Evolutionary conservation across 768 basidiomycete species (phyloP).

Genomic region (Antrodiella citrinella): DNA sequence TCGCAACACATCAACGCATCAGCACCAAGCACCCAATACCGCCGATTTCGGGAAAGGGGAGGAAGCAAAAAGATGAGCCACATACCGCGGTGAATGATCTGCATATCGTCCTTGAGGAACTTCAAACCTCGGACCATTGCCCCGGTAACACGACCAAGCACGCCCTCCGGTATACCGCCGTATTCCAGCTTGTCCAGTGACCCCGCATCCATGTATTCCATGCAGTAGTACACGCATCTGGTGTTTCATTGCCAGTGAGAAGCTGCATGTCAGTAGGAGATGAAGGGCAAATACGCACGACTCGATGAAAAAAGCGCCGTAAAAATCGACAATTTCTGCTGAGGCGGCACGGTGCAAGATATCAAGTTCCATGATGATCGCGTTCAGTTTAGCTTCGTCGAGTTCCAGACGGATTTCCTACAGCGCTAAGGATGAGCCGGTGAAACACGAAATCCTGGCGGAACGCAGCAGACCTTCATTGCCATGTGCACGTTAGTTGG

Average conservation of each 20-base stretch:
- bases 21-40: not conserved
- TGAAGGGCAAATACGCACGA: conserved; percentile 36
- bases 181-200: conserved; percentile 75
- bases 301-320: conserved; percentile 98
- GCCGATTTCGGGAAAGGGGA: not conserved
- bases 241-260: not conserved
- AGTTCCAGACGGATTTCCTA: conserved; percentile 97
- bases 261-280: not conserved
- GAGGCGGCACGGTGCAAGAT: conserved; percentile 90
- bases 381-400: conserved; percentile 87
- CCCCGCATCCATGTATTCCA: conserved; percentile 99
- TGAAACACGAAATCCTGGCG: too few relatives aligned
- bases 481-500: conserved; percentile 97
- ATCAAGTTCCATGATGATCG: conserved; percentile 98
- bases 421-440: not conserved
- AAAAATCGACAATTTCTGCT: conserved; percentile 94
- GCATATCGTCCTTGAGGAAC: conserved; percentile 91
- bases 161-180: conserved; percentile 55
- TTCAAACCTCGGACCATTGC: conserved; percentile 85
- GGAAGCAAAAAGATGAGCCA: conserved; percentile 1
- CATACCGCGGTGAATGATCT: conserved; percentile 71
- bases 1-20: not conserved
- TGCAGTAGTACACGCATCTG: conserved; percentile 90
- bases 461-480: conserved; percentile 87
- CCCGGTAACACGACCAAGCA: conserved; percentile 73